These are phyloP conservation scores for Starmerella potacharoeniae DNA, from an alignment of 805 yeast genomes.

Conservation along the genomic window DNA sequence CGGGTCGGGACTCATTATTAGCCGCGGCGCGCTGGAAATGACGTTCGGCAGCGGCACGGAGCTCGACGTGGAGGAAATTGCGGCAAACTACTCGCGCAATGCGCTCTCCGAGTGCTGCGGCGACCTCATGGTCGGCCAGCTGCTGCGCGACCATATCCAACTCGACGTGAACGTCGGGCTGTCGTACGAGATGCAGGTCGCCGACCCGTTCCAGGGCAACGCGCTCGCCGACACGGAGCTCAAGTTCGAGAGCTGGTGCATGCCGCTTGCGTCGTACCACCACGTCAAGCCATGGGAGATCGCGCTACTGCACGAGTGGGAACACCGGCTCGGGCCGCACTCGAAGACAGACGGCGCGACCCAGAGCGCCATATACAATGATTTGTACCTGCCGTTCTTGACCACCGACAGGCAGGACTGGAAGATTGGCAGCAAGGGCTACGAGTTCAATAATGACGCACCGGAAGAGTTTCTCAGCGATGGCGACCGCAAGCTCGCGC, in stretches of 20 bases:
- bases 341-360: neutral
- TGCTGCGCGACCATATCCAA: conserved; percentile 19
- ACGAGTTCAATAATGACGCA: neutral
- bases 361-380: conserved; percentile 14
- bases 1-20: conserved; percentile 30
- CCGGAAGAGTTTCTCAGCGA: neutral
- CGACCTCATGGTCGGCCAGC: conserved; percentile 26
- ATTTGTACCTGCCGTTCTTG: conserved; percentile 26
- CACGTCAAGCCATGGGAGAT: conserved; percentile 13
- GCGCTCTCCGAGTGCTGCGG: conserved; percentile 28
- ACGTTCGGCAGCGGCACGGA: conserved; percentile 17
- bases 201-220: neutral
- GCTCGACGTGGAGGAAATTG: conserved; percentile 1
- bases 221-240: conserved; percentile 6
- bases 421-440: conserved; percentile 1
- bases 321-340: neutral
- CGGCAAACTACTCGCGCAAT: conserved; percentile 20
- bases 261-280: conserved; percentile 2
- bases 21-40: conserved; percentile 25
- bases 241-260: conserved; percentile 8
- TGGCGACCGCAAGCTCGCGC: conserved; percentile 7
- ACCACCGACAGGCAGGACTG: conserved; percentile 24
- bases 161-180: conserved; percentile 11
- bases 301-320: conserved; percentile 9
- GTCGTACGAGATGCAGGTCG: neutral